A percentile compares a stretch with the other conserved stretches of the same genome.
phyloP scores from a whole-genome alignment of 495 filamentous ascomycete species.

The Neurospora sp. region DNA sequence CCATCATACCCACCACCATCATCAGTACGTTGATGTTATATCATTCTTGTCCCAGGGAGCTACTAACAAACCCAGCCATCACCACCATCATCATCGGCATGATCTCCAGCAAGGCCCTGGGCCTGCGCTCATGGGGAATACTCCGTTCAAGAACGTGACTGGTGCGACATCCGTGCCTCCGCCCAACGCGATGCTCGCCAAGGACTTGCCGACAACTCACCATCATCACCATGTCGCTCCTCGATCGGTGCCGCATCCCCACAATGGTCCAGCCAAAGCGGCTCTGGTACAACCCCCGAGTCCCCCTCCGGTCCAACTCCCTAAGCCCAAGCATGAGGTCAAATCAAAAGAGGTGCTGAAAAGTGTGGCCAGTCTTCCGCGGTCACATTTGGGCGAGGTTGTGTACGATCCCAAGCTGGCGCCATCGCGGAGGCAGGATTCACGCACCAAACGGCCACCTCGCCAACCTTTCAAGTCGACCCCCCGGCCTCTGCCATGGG shows the following conservation, averaged over 20 bases:
- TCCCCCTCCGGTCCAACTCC: constrained; percentile 20
- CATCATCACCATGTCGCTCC: constrained; percentile 26
- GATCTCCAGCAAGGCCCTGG: constrained; percentile 50
- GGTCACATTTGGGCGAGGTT: constrained; percentile 64
- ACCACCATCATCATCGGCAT: constrained; percentile 70
- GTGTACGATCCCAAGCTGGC: constrained; percentile 44
- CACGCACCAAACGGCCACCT: constrained; percentile 36
- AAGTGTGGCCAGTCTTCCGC: constrained; percentile 56
- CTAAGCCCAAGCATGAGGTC: constrained; percentile 53
- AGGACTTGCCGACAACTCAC: constrained; percentile 32
- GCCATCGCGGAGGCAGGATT: constrained; percentile 41
- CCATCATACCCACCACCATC: constrained; percentile 51
- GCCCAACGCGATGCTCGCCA: constrained; percentile 39
- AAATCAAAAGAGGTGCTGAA: constrained; percentile 59
- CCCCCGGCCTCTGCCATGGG: constrained; percentile 59
- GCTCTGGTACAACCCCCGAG: constrained; percentile 31
- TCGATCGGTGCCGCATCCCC: constrained; percentile 8
- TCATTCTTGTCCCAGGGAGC: constrained; percentile 5
- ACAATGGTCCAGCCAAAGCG: constrained; percentile 19
- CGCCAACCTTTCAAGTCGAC: constrained; percentile 60
- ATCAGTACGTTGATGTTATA: constrained; percentile 39
- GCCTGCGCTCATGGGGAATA: constrained; percentile 29
- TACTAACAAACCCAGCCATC: constrained; percentile 41
- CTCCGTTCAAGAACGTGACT: constrained; percentile 33
- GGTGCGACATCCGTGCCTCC: constrained; percentile 44